Base-by-base conservation (phyloP, 2,329 filamentous ascomycete species). In the Ceratocystiopsis minuta region DNA sequence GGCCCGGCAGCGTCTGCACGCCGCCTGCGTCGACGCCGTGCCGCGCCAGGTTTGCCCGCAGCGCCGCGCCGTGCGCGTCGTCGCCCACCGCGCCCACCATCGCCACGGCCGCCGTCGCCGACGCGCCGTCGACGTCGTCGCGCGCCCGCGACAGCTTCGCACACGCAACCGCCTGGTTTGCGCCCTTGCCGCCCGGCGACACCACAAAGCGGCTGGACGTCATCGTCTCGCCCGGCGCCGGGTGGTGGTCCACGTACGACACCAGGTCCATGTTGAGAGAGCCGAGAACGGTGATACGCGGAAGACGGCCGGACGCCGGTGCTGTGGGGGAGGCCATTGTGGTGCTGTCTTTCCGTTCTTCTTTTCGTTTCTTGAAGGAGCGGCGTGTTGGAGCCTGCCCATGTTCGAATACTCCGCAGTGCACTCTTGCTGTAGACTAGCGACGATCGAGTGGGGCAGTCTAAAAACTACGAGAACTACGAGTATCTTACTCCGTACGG, bases 201-300 rank as follows among this genome's bases (percentile, higher is more conserved):
- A 79, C 84, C 54, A 70, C 70, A 62, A 93, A 93, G 16, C 75
- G 76, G 49, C 66, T 76, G 38, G 84, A 73, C 3, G 82, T 87
- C 40, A 96, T 69, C 3, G 88, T 96, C 62, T 98, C 88, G 50
- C 88, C 90, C 1, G 80, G 78, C 1, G 70, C 64, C 1, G 90
- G 88, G 48, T 94, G 75, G 48, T 88, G 83, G 6, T 83, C 68
- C 32, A 90, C 90, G 53, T 84, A 78, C 35, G 85, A 87, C 48
- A 94, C 83, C 48, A 96, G 78, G 64, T 98, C 88, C 57, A 84
- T 83, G 63, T 96, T 96, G 46, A 98, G 76, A 32, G 88, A 96
- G 52, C 88, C 88, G 51, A 96, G 77, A 48, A 95, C 73, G 48
- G 80, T 79, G 57, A 96, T 90, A 52, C 60, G 59, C 17, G 66